Evolutionary conservation across 208 protist genomes (phyloP), one percentile per base, ranked within the genome.

Genomic region (Trypanosoma cruzi): DNA sequence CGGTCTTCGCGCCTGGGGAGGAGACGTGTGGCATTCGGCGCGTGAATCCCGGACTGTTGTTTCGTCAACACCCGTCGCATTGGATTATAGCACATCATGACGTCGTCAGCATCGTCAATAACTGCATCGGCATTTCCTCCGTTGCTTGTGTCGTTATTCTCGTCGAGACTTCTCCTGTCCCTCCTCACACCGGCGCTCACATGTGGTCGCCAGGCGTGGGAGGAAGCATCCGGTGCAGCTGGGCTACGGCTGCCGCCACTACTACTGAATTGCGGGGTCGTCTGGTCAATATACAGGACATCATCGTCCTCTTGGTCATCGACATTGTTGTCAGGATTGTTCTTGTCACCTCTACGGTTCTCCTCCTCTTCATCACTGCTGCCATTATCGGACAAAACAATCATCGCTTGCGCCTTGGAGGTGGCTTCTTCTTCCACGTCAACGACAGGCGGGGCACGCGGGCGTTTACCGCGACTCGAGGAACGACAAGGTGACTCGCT

Each of bases 1-100:
- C 81, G 68, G 69, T 92, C 84, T 29, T 88, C 84, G 10, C 85
- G 85, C n/a, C 84, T 73, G 13, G 89, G 89, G 31, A 94, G 78
- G 28, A 94, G 76, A 24, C 79, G 86, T 29, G 87, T 26, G 18
- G 49, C 63, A 32, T 63, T 68, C 10, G 63, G 48, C n/a, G 42
- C 24, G n/a, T 48, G 37, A 11, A 61, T 64, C 16, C 6, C 44
- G 40, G 14, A 16, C 14, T 54, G 36, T 20, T 50, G 28, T 28
- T n/a, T 56, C 53, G 54, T 20, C 10, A 20, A 10, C 5, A 36
- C 53, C 0, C 60, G 53, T 2, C 57, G 61, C 60, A 65, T 26
- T 6, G 49, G 59, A 31, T n/a, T 55, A 37, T 56, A 68, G 26
- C 34, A 68, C 54, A 40, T 55, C 50, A 67, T 37, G 26, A 29